Evolutionary conservation across 768 basidiomycete genomes (phyloP).

Genomic region (Pulveroboletus sp.): DNA sequence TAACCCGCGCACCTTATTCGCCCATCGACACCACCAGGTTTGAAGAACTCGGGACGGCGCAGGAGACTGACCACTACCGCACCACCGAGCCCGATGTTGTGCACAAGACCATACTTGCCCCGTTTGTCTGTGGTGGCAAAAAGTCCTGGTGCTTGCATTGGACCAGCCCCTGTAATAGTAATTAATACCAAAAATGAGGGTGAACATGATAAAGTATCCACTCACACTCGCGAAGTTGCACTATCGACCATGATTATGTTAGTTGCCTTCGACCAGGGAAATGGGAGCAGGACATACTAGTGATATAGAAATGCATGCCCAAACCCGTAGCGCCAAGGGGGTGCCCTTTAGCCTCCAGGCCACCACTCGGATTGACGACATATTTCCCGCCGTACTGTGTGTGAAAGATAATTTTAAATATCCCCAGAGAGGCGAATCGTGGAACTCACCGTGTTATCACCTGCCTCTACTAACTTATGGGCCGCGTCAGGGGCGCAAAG

Average conservation of each 20-base stretch:
- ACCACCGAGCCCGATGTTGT: conserved; percentile 81
- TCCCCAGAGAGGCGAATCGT: background rate
- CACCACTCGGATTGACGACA: conserved; percentile 81
- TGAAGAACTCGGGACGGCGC: conserved; percentile 73
- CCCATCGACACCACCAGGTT: conserved; percentile 63
- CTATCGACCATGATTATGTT: conserved; percentile 30
- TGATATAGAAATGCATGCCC: conserved; percentile 85
- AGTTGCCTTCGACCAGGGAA: background rate
- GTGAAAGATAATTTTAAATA: background rate
- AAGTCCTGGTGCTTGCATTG: conserved; percentile 75
- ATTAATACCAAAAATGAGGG: background rate
- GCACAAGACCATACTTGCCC: conserved; percentile 77
- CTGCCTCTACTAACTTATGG: conserved; percentile 65
- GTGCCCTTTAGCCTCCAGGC: conserved; percentile 86
- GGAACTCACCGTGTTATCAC: conserved; percentile 69
- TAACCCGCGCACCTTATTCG: conserved; percentile 46
- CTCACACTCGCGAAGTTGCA: conserved; percentile 72
- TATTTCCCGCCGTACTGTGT: conserved; percentile 77
- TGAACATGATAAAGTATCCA: background rate
- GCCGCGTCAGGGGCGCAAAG: conserved; percentile 65
- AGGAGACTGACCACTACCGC: conserved; percentile 75
- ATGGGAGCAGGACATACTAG: conserved; percentile 44
- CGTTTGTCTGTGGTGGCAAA: conserved; percentile 59
- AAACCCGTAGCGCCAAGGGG: conserved; percentile 80
- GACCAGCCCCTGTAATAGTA: conserved; percentile 61